Evolutionary conservation across 2,329 filamentous ascomycete species (phyloP).

Genomic region (Eurotiales sp.): DNA sequence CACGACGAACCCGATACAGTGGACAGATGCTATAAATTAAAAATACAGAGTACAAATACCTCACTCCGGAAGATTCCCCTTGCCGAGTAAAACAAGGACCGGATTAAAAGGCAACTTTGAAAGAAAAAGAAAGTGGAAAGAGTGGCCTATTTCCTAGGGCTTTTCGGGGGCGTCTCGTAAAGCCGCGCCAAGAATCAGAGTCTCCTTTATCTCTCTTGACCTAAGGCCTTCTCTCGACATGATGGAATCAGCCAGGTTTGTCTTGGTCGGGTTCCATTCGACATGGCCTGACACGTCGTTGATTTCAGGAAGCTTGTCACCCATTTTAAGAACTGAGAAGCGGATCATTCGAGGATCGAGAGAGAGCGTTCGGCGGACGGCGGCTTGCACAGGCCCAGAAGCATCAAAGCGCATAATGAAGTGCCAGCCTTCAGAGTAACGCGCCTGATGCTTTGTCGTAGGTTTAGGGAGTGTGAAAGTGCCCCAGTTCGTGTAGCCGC

Average conservation of each 20-base stretch:
- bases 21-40: conserved; percentile 12
- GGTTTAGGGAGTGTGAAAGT: conserved; percentile 80
- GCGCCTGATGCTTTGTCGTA: conserved; percentile 73
- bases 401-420: conserved; percentile 97
- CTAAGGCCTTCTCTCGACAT: not conserved
- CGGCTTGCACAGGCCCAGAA: conserved; percentile 67
- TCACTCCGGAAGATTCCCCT: not conserved
- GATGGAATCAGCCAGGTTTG: conserved; percentile 6
- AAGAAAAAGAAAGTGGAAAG: not conserved
- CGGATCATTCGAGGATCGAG: conserved; percentile 90
- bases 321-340: conserved; percentile 81
- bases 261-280: conserved; percentile 43
- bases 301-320: conserved; percentile 61
- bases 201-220: not conserved
- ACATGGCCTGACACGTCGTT: conserved; percentile 55
- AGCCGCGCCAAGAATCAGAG: not conserved
- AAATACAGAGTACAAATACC: conserved; percentile 8
- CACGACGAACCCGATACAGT: too few relatives aligned
- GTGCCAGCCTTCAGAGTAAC: conserved; percentile 84
- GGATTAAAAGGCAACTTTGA: not conserved
- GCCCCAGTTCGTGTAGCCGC: conserved; percentile 93
- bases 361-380: conserved; percentile 69
- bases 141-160: not conserved
- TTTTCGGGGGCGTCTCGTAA: not conserved
- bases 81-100: not conserved